Conservation (phyloP, 371 early-diverging fungal genomes). For the Fennellomyces sp. region DNA sequence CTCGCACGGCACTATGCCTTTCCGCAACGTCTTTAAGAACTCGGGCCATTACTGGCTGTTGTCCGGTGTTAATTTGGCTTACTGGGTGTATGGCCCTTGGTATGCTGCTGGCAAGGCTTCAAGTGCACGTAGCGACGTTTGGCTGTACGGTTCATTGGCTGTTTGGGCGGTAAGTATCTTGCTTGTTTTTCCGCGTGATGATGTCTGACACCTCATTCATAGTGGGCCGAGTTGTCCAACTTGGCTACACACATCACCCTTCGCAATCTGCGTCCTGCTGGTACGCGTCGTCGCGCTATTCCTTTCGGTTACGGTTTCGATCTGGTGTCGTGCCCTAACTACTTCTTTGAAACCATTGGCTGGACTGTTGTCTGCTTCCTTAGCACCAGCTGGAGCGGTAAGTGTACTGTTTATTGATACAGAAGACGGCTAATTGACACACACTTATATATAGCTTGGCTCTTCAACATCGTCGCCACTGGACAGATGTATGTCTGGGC, state of each 20-base stretch:
- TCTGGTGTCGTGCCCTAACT: slow-evolving; percentile 92
- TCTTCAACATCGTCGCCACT: slow-evolving; percentile 83
- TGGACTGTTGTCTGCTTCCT: slow-evolving; percentile 82
- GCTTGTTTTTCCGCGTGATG: neutral
- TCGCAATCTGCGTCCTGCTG: slow-evolving; percentile 91
- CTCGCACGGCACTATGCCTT: slow-evolving; percentile 94
- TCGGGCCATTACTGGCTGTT: slow-evolving; percentile 93
- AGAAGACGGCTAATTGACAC: neutral
- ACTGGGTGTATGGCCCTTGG: slow-evolving; percentile 83
- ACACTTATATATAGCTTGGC: slow-evolving; percentile 46
- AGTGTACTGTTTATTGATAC: slow-evolving; percentile 6
- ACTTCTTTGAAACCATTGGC: slow-evolving; percentile 87
- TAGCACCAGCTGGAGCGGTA: slow-evolving; percentile 78
- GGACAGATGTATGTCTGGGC: slow-evolving; percentile 97
- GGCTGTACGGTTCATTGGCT: slow-evolving; percentile 60
- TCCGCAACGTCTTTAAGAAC: slow-evolving; percentile 92
- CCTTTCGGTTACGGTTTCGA: slow-evolving; percentile 95
- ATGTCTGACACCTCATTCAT: neutral
- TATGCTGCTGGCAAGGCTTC: slow-evolving; percentile 55
- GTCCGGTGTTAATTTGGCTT: slow-evolving; percentile 87
- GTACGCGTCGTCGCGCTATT: slow-evolving; percentile 86
- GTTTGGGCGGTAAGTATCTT: slow-evolving; percentile 67
- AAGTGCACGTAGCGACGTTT: slow-evolving; percentile 56
- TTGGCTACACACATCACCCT: slow-evolving; percentile 83
- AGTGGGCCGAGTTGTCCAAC: slow-evolving; percentile 88